A percentile compares a stretch with the other conserved stretches of the same genome.
Conservation (phyloP, 1,284 basidiomycete species). For the Irpex sp. region DNA sequence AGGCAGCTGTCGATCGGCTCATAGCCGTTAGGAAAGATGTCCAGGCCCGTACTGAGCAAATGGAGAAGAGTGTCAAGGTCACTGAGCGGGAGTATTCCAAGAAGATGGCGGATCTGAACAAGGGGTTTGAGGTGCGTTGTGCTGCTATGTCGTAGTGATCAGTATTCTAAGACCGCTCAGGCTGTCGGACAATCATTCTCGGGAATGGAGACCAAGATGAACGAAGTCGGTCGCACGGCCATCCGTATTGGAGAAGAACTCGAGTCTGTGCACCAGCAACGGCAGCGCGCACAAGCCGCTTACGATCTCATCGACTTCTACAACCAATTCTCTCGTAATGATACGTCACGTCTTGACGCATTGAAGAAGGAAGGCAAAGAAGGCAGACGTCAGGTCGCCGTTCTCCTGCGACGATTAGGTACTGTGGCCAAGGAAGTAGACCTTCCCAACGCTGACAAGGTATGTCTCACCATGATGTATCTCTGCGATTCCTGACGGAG, state of each 20-base stretch:
- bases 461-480: conserved; percentile 25
- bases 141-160: no score
- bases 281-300: conserved; percentile 90
- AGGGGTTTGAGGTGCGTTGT: conserved; percentile 82
- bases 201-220: conserved; percentile 85
- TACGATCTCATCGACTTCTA: conserved; percentile 95
- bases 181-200: conserved; percentile 79
- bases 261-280: conserved; percentile 89
- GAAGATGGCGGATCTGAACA: conserved; percentile 88
- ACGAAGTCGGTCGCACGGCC: conserved; percentile 90
- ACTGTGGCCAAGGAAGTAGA: conserved; percentile 94
- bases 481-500: not conserved
- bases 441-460: conserved; percentile 75
- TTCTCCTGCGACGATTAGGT: conserved; percentile 83
- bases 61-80: conserved; percentile 87
- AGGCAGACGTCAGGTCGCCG: conserved; percentile 84
- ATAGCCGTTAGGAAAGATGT: conserved; percentile 85
- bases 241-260: conserved; percentile 96
- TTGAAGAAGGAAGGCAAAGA: conserved; percentile 84
- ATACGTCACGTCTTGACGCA: conserved; percentile 73
- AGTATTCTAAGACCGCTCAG: no score
- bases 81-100: conserved; percentile 93
- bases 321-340: conserved; percentile 85
- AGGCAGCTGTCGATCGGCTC: conserved; percentile 83
- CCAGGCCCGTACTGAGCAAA: conserved; percentile 81